phyloP scores from a whole-genome alignment of 106 monocot species.

The Acorus calamus region DNA sequence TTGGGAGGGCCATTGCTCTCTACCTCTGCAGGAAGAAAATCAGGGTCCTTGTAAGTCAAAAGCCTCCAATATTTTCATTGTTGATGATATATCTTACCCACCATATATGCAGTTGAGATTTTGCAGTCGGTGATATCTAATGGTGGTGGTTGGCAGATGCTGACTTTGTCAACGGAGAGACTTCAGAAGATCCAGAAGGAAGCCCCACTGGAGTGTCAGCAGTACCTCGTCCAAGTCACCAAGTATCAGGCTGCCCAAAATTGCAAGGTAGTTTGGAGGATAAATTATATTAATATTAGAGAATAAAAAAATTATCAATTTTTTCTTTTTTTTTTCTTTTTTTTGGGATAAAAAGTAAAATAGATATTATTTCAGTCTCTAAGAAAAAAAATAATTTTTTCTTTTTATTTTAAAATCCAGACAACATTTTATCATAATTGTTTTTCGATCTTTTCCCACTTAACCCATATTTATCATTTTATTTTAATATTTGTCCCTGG shows the following conservation, averaged over 20 bases:
- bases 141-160: conserved; percentile 2
- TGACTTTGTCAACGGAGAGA: conserved; percentile 22
- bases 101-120: no score
- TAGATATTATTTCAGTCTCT: no score
- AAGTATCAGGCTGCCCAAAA: conserved; percentile 25
- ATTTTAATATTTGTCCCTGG: no score
- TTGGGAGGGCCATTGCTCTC: not conserved
- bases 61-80: not conserved
- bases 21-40: not conserved
- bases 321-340: no score
- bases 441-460: no score
- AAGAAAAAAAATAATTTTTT: no score
- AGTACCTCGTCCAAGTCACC: conserved; percentile 23
- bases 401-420: no score
- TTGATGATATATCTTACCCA: no score
- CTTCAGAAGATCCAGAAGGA: conserved; percentile 31
- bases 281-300: not conserved
- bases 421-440: no score
- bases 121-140: not conserved
- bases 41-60: not conserved
- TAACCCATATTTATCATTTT: no score
- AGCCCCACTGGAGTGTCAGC: conserved; percentile 17
- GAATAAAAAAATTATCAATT: not conserved
- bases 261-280: conserved; percentile 1
- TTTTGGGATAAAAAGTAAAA: no score